These are phyloP conservation scores for Cercospora sp. DNA, from an alignment of 2,329 filamentous ascomycete genomes.

Conservation along the genomic window DNA sequence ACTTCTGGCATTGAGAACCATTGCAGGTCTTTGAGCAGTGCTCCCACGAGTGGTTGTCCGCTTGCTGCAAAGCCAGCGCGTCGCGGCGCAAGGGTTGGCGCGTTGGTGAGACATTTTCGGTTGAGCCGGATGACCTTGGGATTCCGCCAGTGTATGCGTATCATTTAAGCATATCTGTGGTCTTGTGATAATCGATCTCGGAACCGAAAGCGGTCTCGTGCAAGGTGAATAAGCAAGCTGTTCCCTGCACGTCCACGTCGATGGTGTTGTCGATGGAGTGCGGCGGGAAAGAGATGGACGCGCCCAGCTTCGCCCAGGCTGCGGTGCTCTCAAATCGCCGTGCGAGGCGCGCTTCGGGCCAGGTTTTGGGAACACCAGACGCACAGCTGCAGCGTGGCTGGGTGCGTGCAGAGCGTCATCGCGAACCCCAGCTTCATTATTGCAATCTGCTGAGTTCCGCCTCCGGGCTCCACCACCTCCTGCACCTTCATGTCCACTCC, in stretches of 20 bases:
- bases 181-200: background rate
- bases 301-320: constrained; percentile 2
- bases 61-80: background rate
- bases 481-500: background rate
- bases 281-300: background rate
- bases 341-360: background rate
- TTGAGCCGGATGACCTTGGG: background rate
- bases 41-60: background rate
- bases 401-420: constrained; percentile 1
- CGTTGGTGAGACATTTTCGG: constrained; percentile 1
- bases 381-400: background rate
- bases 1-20: background rate
- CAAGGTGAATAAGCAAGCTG: background rate
- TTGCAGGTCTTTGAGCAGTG: background rate
- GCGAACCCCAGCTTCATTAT: constrained; percentile 3
- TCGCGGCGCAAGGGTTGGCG: background rate
- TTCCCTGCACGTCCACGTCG: background rate
- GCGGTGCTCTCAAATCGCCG: background rate
- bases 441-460: constrained; percentile 2
- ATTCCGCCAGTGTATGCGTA: background rate
- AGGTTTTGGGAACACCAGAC: background rate
- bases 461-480: constrained; percentile 2
- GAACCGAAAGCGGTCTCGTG: background rate
- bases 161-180: background rate
- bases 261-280: background rate